phyloP scores from a whole-genome alignment of 352 stramenopile species.

The Globisporangium ultimum region DNA sequence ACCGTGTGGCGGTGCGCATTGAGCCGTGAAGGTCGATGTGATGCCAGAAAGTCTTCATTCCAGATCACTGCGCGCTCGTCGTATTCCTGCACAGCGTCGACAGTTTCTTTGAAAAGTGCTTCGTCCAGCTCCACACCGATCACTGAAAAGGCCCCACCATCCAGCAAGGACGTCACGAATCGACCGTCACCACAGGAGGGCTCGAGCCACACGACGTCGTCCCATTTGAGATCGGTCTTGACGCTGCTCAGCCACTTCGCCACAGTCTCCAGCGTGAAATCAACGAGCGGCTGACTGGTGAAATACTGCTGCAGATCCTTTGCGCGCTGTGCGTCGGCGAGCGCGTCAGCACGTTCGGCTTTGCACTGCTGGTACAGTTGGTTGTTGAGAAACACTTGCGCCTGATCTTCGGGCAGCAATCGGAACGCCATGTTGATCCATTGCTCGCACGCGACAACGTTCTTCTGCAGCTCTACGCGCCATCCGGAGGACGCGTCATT shows the following conservation, averaged over 20 bases:
- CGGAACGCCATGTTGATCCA: slow-evolving; percentile 53
- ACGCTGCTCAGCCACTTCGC: slow-evolving; percentile 10
- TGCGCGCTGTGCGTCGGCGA: slow-evolving; percentile 31
- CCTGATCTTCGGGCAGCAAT: slow-evolving; percentile 19
- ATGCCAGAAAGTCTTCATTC: slow-evolving; percentile 53
- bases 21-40: slow-evolving; percentile 13
- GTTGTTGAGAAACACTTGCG: slow-evolving; percentile 46
- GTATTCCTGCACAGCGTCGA: slow-evolving; percentile 4
- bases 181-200: slow-evolving; percentile 70
- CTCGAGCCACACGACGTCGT: slow-evolving; percentile 52
- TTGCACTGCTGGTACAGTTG: slow-evolving; percentile 36
- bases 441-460: slow-evolving; percentile 38
- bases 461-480: slow-evolving; percentile 64
- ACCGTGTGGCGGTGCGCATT: slow-evolving; percentile 15
- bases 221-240: neutral
- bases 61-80: slow-evolving; percentile 23
- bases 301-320: slow-evolving; percentile 76
- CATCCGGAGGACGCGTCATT: slow-evolving; percentile 39
- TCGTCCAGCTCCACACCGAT: slow-evolving; percentile 63
- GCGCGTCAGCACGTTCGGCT: slow-evolving; percentile 18
- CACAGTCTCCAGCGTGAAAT: slow-evolving; percentile 32
- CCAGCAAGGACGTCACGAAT: slow-evolving; percentile 41
- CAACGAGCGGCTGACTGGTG: slow-evolving; percentile 40
- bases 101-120: slow-evolving; percentile 13
- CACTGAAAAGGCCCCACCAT: slow-evolving; percentile 33